Evolutionary conservation across 2,329 filamentous ascomycete genomes (phyloP).

Genomic region (Emergomyces orientalis): DNA sequence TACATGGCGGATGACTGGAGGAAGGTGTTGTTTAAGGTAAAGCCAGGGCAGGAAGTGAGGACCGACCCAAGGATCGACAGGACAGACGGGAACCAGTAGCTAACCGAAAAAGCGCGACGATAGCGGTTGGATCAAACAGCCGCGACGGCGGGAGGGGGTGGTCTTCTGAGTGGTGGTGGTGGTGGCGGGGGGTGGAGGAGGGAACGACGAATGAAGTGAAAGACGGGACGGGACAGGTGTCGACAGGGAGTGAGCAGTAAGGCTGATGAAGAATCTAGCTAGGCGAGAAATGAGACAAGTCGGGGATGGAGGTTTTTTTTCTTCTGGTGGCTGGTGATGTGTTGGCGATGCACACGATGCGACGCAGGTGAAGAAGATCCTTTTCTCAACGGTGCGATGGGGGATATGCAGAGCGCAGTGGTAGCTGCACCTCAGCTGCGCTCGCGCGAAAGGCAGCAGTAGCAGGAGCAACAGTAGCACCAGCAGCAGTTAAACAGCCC

Average conservation of each 20-base stretch:
- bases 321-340: constrained; percentile 1
- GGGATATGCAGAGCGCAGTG: not conserved
- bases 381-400: constrained; percentile 1
- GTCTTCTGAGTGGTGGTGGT: not conserved
- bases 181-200: not conserved
- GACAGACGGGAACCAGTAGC: not conserved
- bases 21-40: no score
- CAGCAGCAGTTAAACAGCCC: no score
- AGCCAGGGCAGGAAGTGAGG: constrained; percentile 9
- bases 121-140: constrained; percentile 5
- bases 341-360: constrained; percentile 8
- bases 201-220: constrained; percentile 2
- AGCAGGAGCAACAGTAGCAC: no score
- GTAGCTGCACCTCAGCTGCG: constrained; percentile 5
- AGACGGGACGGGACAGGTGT: not conserved
- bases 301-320: not conserved
- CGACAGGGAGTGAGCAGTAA: not conserved
- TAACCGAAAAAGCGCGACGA: constrained; percentile 4
- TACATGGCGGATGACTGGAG: constrained; percentile 36
- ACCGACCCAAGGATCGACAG: constrained; percentile 7
- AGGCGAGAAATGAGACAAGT: not conserved
- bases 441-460: not conserved
- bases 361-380: not conserved
- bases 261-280: not conserved
- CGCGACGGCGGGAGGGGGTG: not conserved